Evolutionary conservation across 1,284 basidiomycete genomes (phyloP), one percentile per base, ranked within the genome.

Genomic region (Ustilago crameri): DNA sequence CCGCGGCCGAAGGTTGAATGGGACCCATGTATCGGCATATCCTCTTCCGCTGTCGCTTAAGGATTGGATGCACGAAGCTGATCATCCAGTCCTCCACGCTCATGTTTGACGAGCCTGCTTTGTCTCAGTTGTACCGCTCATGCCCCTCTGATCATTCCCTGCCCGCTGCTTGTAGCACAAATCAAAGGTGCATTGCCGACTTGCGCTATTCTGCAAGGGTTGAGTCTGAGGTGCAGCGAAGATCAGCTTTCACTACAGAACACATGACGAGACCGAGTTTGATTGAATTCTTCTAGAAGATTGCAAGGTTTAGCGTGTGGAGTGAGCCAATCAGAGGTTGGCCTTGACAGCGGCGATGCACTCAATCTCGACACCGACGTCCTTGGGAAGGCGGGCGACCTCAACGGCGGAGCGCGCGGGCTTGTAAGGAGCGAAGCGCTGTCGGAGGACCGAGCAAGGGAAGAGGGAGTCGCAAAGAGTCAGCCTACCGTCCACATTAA

Each of bases 321-420:
- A 17, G 23, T 38, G 18, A 32, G 15, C 9, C 9, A n/a, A 9
- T 61, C 30, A 67, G 37, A 67, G 64, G 50, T 60, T 67, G 46
- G 65, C 53, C 68, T 76, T 78, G 62, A 81, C 79, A 17, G 79
- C 77, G 23, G 90, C 92, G 82, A 95, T 91, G 77, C 89, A 90
- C 86, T 98, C 95, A 69, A 98, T 89, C 87, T 98, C 95, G 53
- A 97, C 91, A 35, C 95, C 86, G 14, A 90, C 91, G 75, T 90
- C 90, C 82, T 89, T 88, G 32, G 91, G 91, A 37, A 93, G 86
- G 38, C 89, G 87, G 15, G 91, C 87, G 23, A 91, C 93, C 63
- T 84, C 86, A 47, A 82, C 79, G 17, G 91, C 90, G 20, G 93
- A 94, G 65, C 95, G 88, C 1, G 95, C 93, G 48, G 95, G 95